phyloP scores from a whole-genome alignment of 768 basidiomycete species.

The Hygrophorus pudorinus region DNA sequence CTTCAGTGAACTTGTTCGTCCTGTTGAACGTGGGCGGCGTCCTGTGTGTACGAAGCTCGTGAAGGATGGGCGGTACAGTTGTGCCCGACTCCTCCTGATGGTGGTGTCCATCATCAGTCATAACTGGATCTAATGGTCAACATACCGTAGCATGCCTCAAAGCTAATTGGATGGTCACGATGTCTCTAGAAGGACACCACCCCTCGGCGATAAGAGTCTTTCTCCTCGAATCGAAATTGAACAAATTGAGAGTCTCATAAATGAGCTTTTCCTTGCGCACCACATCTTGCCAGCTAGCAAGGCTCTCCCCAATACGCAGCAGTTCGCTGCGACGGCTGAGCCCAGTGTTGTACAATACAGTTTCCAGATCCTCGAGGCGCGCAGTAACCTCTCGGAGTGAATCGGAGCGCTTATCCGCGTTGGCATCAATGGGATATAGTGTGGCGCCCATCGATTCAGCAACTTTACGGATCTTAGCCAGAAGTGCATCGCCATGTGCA shows the following conservation, averaged over 20 bases:
- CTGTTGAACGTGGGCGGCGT: conserved; percentile 93
- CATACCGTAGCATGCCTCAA: conserved; percentile 78
- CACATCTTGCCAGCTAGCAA: conserved; percentile 89
- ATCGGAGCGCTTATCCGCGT: conserved; percentile 85
- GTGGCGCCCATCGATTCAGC: conserved; percentile 99
- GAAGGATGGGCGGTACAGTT: conserved; percentile 82
- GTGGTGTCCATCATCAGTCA: background rate
- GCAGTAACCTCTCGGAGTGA: conserved; percentile 81
- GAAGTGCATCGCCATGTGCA: conserved; percentile 85
- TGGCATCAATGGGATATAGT: conserved; percentile 91
- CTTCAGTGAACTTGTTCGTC: conserved; percentile 93
- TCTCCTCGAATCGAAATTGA: conserved; percentile 88
- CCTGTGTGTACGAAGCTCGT: conserved; percentile 82
- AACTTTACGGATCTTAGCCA: conserved; percentile 96
- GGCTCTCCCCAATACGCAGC: conserved; percentile 70
- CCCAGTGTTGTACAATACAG: conserved; percentile 83
- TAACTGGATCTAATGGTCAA: conserved; percentile 12
- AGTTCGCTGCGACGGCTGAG: conserved; percentile 76
- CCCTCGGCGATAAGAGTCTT: conserved; percentile 97
- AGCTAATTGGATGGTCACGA: conserved; percentile 75
- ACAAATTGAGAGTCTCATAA: conserved; percentile 90
- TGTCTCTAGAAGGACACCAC: conserved; percentile 94
- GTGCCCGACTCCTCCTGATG: conserved; percentile 85
- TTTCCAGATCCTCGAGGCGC: conserved; percentile 86
- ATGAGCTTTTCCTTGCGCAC: conserved; percentile 94